Base-by-base conservation (phyloP, 352 stramenopile genomes). In the Globisporangium okanoganense region DNA sequence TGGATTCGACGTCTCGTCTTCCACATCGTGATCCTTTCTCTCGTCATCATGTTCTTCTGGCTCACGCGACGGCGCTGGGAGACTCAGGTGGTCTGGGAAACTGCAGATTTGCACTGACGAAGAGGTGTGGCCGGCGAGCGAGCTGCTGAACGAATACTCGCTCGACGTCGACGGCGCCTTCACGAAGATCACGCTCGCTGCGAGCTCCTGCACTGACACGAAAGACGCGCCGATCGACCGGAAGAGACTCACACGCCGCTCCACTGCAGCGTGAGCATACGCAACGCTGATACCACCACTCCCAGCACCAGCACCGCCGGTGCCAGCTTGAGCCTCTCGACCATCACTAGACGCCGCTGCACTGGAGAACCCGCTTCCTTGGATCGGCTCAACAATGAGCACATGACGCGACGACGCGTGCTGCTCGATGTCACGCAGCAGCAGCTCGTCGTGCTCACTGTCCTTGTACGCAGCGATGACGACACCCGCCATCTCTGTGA, bases 151-250 rank as follows among this genome's bases (percentile, higher is more conserved):
- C 16, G 76, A 72, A 12, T 69, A 73, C 43, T 90, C 77, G 45
- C 70, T 87, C 2, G 75, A 60, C 47, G 73, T 41, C 25, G 65
- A 71, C n/a, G 82, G 86, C 8, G 78, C 49, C 43, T 91, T 91
- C 1, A 85, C 82, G 49, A 93, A 94, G 62, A 95, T 87, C 27
- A 95, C 80, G 63, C 84, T 94, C 8, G 77, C 82, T 1, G 85
- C 85, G 12, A 95, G 73, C 50, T 93, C 85, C 63, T 93, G 85
- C 40, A 93, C 76, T 31, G 75, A 88, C n/a, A 79, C 82, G 50
- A 94, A 92, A 8, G 79, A 67, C 27, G 79, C 82, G 5, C 72
- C 69, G 41, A 91, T 81, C 0, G 79, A 81, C 31, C 78, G 80
- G 27, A 95, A 82, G 22, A 89, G 50, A 3, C 76, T 66, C 7